Conservation (phyloP, 306 rosid genomes). For the Sophora flavescens region DNA sequence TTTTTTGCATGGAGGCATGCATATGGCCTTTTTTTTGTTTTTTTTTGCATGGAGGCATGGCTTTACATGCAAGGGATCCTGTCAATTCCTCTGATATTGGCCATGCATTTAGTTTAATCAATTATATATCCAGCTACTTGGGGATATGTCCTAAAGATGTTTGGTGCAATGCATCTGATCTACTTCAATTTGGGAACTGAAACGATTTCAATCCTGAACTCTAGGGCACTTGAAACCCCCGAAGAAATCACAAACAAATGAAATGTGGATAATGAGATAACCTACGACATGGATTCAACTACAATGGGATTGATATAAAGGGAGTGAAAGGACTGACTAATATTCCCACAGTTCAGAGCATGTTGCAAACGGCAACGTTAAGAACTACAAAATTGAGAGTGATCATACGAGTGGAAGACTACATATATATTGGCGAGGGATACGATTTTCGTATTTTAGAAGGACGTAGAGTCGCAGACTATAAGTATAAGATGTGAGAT, state of each 20-base stretch:
- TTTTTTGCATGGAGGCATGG: neutral
- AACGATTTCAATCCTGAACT: neutral
- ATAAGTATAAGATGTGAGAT: too few relatives aligned
- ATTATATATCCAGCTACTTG: neutral
- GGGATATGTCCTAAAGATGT: conserved; percentile 39
- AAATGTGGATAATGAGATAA: conserved; percentile 39
- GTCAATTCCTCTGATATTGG: conserved; percentile 6
- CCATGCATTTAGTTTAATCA: neutral
- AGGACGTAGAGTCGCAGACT: neutral
- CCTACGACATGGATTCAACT: conserved; percentile 60
- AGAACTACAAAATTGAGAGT: neutral
- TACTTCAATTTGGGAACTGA: conserved; percentile 1
- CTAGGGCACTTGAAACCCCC: conserved; percentile 27
- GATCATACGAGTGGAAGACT: conserved; percentile 45
- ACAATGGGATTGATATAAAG: conserved; percentile 31
- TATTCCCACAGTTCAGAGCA: conserved; percentile 10
- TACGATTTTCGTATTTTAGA: neutral
- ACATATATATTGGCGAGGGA: conserved; percentile 38
- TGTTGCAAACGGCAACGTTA: conserved; percentile 48
- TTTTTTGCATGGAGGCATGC: too few relatives aligned
- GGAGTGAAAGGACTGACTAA: neutral
- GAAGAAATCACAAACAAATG: conserved; percentile 32
- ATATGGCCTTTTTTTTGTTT: too few relatives aligned
- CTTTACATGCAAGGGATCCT: conserved; percentile 8
- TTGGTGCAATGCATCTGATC: conserved; percentile 20